A percentile compares a stretch with the other conserved stretches of the same genome.
Evolutionary conservation across 2,329 filamentous ascomycete genomes (phyloP).

Genomic region (Cylindrodendrum hubeiense): DNA sequence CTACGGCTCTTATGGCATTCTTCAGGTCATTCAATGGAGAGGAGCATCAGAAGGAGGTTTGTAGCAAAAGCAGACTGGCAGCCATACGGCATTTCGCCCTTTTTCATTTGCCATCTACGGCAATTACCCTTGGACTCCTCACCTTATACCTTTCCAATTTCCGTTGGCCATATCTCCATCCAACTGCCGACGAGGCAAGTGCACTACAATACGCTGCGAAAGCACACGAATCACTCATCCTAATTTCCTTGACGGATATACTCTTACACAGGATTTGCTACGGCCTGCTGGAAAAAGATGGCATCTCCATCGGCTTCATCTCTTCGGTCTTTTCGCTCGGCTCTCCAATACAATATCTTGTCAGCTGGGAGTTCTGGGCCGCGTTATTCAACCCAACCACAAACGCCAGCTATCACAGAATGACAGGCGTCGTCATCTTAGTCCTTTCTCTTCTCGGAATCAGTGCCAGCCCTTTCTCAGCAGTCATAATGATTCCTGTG

Average conservation of each 20-base stretch:
- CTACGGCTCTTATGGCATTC: too few species aligned
- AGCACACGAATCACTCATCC: conserved; percentile 10
- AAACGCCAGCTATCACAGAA: neutral
- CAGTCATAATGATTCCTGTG: conserved; percentile 18
- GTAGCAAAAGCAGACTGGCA: conserved; percentile 6
- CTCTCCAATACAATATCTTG: conserved; percentile 8
- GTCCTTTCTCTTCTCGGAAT: neutral
- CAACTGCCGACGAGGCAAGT: conserved; percentile 5
- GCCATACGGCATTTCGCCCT: neutral
- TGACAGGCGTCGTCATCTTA: neutral
- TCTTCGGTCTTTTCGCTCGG: conserved; percentile 9
- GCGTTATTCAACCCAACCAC: neutral
- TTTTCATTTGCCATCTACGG: conserved; percentile 5
- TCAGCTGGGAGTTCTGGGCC: conserved; percentile 20
- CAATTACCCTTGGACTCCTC: neutral
- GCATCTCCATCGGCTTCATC: conserved; percentile 14
- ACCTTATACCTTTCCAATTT: neutral
- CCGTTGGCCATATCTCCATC: conserved; percentile 1
- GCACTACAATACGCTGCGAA: conserved; percentile 24
- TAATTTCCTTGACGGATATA: conserved; percentile 9
- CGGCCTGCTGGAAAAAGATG: neutral
- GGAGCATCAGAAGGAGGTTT: conserved; percentile 9
- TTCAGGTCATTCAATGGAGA: too few species aligned
- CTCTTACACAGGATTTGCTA: conserved; percentile 6
- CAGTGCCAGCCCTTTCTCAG: conserved; percentile 8